Base-by-base conservation (phyloP, 2,329 filamentous ascomycete genomes). In the Paraphaeosphaeria minitans region DNA sequence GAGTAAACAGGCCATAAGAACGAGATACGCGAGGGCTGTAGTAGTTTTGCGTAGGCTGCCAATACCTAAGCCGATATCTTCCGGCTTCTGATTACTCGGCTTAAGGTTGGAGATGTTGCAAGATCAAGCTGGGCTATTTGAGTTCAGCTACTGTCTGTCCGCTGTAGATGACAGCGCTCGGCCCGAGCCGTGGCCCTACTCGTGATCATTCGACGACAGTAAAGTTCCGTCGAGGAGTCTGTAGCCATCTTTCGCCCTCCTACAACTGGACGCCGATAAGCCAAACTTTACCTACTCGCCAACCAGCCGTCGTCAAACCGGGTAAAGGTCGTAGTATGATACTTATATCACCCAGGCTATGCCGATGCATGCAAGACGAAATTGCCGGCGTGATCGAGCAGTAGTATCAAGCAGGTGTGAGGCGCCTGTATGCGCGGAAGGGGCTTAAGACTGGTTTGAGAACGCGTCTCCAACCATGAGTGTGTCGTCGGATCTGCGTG, bases 111-210 rank as follows among this genome's bases (percentile, higher is more conserved):
- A n/a, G 10, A n/a, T 39, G 35, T 16, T n/a, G 35, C 12, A 39
- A 39, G 16, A 6, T 39, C 35, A n/a, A 39, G 14, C 13, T 13
- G 12, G 13, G 14, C 13, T 13, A n/a, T 39, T n/a, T 39, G 7
- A 42, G 19, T 21, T 2, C 39, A 60, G 50, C 55, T 45, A 27
- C 55, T 45, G 22, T 56, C 56, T 46, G 57, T 39, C 47, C 41
- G 41, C 55, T 45, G 16, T 43, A 4, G 29, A 35, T 68, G 67
- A 66, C 63, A 69, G 61, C 54, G 57, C 68, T 22, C 41, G 68
- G 68, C 60, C 66, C 68, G 68, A 67, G 59, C 68, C 68, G 68
- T 55, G 42, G 50, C 51, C 58, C 52, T 31, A 2, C 52, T 31
- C 8, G 33, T 16, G 22, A 29, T 22, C 27, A 22, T 9, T 10